These are phyloP conservation scores for Lomentospora prolificans DNA, from an alignment of 2,329 filamentous ascomycete species.

Conservation along the genomic window DNA sequence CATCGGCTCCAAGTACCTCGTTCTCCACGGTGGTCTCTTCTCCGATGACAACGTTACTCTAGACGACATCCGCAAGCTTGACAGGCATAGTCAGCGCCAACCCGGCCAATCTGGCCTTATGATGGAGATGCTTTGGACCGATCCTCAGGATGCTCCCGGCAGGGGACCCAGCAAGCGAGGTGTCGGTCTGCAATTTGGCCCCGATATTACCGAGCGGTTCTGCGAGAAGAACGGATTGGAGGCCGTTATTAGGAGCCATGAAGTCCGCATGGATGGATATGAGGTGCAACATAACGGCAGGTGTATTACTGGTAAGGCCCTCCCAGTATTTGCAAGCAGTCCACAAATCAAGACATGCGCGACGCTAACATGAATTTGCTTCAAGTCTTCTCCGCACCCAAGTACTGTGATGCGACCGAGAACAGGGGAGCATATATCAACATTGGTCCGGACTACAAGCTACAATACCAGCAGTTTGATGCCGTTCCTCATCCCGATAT, in stretches of 20 bases:
- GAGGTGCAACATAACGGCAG: constrained; percentile 92
- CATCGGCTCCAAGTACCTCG: constrained; percentile 82
- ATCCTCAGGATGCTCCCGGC: constrained; percentile 77
- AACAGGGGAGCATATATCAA: constrained; percentile 99
- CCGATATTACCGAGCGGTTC: constrained; percentile 91
- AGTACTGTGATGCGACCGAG: constrained; percentile 95
- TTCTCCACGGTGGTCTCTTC: constrained; percentile 90
- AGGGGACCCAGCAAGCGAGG: constrained; percentile 93
- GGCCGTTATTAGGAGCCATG: constrained; percentile 92
- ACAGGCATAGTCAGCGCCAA: constrained; percentile 83
- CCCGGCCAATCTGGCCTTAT: constrained; percentile 90
- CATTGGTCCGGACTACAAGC: constrained; percentile 82
- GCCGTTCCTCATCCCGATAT: constrained; percentile 94
- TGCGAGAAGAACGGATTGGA: constrained; percentile 93
- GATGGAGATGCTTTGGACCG: constrained; percentile 99
- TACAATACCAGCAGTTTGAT: constrained; percentile 87
- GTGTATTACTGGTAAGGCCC: constrained; percentile 76
- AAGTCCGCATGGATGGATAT: constrained; percentile 98
- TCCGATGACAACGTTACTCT: constrained; percentile 88
- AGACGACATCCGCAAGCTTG: constrained; percentile 87
- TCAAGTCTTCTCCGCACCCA: constrained; percentile 88
- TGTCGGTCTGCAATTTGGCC: constrained; percentile 92
- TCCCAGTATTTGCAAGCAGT: no score
- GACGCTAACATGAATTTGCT: constrained; percentile 1
- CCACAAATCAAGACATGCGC: no score